phyloP scores from a whole-genome alignment of 495 filamentous ascomycete genomes.

The Parathielavia appendiculata region DNA sequence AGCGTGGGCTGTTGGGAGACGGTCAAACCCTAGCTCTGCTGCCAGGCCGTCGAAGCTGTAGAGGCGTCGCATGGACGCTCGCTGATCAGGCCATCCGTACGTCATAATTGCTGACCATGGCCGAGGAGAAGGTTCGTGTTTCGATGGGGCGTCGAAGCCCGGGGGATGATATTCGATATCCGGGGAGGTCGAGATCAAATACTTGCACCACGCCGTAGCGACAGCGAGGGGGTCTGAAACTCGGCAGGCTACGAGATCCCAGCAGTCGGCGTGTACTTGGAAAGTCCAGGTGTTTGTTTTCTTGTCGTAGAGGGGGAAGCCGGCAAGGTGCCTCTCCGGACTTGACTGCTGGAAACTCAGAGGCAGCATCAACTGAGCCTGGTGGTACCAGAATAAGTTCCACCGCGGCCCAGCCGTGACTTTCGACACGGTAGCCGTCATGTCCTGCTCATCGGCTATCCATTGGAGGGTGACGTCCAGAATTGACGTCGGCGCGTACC shows the following conservation, averaged over 20 bases:
- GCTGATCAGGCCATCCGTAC: neutral
- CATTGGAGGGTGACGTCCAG: neutral
- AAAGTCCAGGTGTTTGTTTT: slow-evolving; percentile 15
- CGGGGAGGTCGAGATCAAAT: slow-evolving; percentile 16
- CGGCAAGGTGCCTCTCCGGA: too few relatives aligned
- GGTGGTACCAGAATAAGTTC: too few relatives aligned
- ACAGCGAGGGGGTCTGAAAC: neutral
- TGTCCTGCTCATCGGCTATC: neutral
- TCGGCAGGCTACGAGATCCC: slow-evolving; percentile 17
- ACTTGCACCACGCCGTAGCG: slow-evolving; percentile 16
- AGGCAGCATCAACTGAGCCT: too few relatives aligned
- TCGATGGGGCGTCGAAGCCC: neutral
- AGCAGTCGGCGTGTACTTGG: slow-evolving; percentile 24
- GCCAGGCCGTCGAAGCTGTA: slow-evolving; percentile 4
- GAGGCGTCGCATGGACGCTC: neutral
- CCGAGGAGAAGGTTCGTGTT: neutral
- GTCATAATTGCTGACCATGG: neutral
- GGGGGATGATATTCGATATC: too few relatives aligned
- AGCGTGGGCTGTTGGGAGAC: neutral
- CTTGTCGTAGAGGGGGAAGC: slow-evolving; percentile 1
- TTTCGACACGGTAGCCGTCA: neutral
- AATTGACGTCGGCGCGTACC: neutral
- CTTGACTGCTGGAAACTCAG: neutral
- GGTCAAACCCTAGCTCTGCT: neutral
- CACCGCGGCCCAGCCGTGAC: neutral